A percentile compares a stretch with the other conserved stretches of the same genome.
Evolutionary conservation across 2,329 filamentous ascomycete genomes (phyloP).

Genomic region (Nemania sp.): DNA sequence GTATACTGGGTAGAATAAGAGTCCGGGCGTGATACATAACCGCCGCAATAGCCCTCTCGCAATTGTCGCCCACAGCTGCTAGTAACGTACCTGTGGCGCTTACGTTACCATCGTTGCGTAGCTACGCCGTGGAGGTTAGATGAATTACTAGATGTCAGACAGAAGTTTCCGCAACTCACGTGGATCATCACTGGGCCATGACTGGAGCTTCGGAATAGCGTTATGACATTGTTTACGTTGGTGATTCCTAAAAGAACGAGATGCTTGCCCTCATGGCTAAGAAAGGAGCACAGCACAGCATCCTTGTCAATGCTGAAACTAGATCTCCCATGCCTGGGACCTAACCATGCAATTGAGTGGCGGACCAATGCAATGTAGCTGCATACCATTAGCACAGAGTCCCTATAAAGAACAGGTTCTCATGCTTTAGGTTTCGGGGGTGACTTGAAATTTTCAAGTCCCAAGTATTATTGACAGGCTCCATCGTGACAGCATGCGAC

Average conservation of each 20-base stretch:
- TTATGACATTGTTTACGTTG: slow-evolving; percentile 71
- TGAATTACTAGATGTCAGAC: slow-evolving; percentile 11
- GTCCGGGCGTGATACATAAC: slow-evolving; percentile 87
- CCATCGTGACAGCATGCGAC: slow-evolving; percentile 2
- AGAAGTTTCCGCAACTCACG: slow-evolving; percentile 48
- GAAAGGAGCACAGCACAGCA: slow-evolving; percentile 76
- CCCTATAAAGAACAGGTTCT: not conserved
- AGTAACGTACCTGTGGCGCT: slow-evolving; percentile 65
- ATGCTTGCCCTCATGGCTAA: slow-evolving; percentile 72
- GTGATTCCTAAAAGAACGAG: slow-evolving; percentile 80
- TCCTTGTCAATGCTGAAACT: slow-evolving; percentile 75
- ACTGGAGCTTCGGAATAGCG: slow-evolving; percentile 67
- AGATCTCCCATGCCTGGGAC: slow-evolving; percentile 78
- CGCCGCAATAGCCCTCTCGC: slow-evolving; percentile 77
- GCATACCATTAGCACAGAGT: slow-evolving; percentile 28
- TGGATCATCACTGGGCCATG: slow-evolving; percentile 70
- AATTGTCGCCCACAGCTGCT: slow-evolving; percentile 70
- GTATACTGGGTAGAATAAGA: slow-evolving; percentile 49
- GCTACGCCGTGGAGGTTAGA: slow-evolving; percentile 41
- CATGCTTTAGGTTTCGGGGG: not conserved
- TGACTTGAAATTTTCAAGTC: not conserved
- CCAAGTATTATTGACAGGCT: not conserved
- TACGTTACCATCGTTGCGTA: slow-evolving; percentile 67
- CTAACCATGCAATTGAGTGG: slow-evolving; percentile 82
- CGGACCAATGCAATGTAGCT: slow-evolving; percentile 84